Conservation (phyloP, 352 stramenopile species). For the Globisporangium nodosum region DNA sequence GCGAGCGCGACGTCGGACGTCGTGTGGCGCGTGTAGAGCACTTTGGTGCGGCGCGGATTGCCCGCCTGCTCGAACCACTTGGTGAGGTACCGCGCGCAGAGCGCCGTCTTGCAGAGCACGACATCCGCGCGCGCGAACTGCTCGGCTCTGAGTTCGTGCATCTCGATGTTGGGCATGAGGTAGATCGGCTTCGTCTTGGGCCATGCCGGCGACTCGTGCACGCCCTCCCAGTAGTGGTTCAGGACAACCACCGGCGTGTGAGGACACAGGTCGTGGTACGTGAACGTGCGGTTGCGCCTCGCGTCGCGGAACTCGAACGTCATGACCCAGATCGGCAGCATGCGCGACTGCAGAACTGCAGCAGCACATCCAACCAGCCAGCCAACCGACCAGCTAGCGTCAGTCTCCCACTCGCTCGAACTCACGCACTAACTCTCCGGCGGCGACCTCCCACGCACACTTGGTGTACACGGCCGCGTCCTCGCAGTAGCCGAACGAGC, state of each 20-base stretch:
- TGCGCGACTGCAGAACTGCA: slow-evolving; percentile 30
- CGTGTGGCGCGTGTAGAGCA: slow-evolving; percentile 54
- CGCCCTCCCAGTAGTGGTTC: slow-evolving; percentile 50
- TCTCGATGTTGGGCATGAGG: slow-evolving; percentile 52
- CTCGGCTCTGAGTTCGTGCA: slow-evolving; percentile 38
- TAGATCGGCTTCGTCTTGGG: slow-evolving; percentile 36
- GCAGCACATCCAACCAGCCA: not conserved
- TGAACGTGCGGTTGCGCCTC: slow-evolving; percentile 15
- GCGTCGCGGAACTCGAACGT: slow-evolving; percentile 29
- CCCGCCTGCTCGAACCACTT: slow-evolving; percentile 49
- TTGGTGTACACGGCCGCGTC: slow-evolving; percentile 58
- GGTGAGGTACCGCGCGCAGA: slow-evolving; percentile 7
- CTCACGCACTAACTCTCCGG: not conserved
- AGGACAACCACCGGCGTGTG: slow-evolving; percentile 42
- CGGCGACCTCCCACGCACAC: slow-evolving; percentile 21
- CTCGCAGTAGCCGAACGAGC: slow-evolving; percentile 62
- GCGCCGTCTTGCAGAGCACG: slow-evolving; percentile 44
- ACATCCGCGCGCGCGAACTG: slow-evolving; percentile 43
- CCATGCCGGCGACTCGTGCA: slow-evolving; percentile 20
- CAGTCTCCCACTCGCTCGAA: slow-evolving; percentile 6
- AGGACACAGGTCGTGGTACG: slow-evolving; percentile 53
- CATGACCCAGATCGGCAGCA: slow-evolving; percentile 44
- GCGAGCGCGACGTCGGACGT: slow-evolving; percentile 36
- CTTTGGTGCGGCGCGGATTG: slow-evolving; percentile 31
- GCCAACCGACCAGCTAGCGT: not conserved